Evolutionary conservation across 2,329 filamentous ascomycete genomes (phyloP).

Genomic region (Trichoderma endophyticum): DNA sequence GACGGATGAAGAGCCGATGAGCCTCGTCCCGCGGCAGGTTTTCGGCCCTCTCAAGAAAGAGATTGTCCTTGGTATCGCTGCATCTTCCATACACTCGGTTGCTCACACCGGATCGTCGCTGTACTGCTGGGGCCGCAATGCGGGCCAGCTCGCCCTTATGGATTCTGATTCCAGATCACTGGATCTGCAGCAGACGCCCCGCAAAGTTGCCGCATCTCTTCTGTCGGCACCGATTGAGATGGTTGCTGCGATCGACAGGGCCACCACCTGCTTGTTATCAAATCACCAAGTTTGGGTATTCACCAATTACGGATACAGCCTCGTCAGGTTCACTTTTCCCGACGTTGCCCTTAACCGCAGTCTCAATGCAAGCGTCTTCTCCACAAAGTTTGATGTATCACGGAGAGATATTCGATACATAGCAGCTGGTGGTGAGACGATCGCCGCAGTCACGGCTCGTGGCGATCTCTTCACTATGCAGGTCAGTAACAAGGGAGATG

Average conservation of each 20-base stretch:
- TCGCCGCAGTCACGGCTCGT: conserved; percentile 78
- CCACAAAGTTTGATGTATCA: conserved; percentile 54
- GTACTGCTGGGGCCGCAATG: conserved; percentile 93
- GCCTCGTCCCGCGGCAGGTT: conserved; percentile 77
- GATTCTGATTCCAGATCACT: conserved; percentile 92
- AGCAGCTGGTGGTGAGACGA: conserved; percentile 82
- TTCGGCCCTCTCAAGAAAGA: conserved; percentile 92
- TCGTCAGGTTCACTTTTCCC: conserved; percentile 72
- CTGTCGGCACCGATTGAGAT: conserved; percentile 64
- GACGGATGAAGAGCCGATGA: conserved; percentile 80
- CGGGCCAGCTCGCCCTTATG: conserved; percentile 88
- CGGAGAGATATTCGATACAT: conserved; percentile 71
- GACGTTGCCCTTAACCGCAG: conserved; percentile 70
- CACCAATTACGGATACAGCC: conserved; percentile 93
- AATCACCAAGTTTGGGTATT: conserved; percentile 92
- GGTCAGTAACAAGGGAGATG: conserved; percentile 66
- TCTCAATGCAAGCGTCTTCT: conserved; percentile 58
- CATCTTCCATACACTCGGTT: conserved; percentile 88
- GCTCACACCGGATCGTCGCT: conserved; percentile 77
- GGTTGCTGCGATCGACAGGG: conserved; percentile 85
- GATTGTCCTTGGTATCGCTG: conserved; percentile 73
- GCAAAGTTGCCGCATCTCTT: conserved; percentile 83
- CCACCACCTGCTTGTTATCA: conserved; percentile 79
- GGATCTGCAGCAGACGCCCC: conserved; percentile 75
- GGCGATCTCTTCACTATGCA: conserved; percentile 87